A percentile compares a stretch with the other conserved stretches of the same genome.
Evolutionary conservation across 345 rosid species (phyloP).

Genomic region (Cardamine chenopodiifolia): DNA sequence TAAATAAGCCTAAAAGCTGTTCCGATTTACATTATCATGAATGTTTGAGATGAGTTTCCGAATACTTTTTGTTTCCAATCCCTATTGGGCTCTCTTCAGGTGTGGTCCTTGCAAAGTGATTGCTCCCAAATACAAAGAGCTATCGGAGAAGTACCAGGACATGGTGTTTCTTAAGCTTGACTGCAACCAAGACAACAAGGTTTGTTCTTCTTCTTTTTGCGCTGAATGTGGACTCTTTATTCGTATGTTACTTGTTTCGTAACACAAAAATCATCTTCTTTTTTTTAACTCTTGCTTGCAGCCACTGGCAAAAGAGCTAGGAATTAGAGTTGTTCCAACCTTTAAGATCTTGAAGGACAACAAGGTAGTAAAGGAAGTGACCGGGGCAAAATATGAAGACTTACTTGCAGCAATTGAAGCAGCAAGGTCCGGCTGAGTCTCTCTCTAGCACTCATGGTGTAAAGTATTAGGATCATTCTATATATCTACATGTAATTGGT

Average conservation of each 20-base stretch:
- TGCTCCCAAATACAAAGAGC: conserved; percentile 75
- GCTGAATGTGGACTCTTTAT: background rate
- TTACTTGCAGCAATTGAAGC: conserved; percentile 66
- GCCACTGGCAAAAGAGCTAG: conserved; percentile 94
- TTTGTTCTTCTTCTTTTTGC: conserved; percentile 28
- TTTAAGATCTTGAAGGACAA: conserved; percentile 80
- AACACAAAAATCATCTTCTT: no score
- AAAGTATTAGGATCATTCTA: conserved; percentile 29
- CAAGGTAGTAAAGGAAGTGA: conserved; percentile 75
- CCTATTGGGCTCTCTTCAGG: conserved; percentile 43
- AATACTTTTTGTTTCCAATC: background rate
- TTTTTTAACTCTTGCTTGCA: conserved; percentile 49
- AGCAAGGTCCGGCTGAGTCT: conserved; percentile 64
- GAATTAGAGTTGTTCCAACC: conserved; percentile 83
- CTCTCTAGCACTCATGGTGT: conserved; percentile 18
- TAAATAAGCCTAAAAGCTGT: background rate
- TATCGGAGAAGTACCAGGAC: conserved; percentile 74
- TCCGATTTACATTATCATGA: background rate
- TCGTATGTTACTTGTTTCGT: background rate
- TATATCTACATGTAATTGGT: conserved; percentile 23
- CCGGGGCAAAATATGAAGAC: conserved; percentile 83
- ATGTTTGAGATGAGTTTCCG: conserved; percentile 7
- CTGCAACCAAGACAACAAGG: conserved; percentile 92
- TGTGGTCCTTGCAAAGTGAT: conserved; percentile 97
- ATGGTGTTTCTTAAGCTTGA: conserved; percentile 92